phyloP scores from a whole-genome alignment of 108 stramenopile species.

The Parmales sp. region DNA sequence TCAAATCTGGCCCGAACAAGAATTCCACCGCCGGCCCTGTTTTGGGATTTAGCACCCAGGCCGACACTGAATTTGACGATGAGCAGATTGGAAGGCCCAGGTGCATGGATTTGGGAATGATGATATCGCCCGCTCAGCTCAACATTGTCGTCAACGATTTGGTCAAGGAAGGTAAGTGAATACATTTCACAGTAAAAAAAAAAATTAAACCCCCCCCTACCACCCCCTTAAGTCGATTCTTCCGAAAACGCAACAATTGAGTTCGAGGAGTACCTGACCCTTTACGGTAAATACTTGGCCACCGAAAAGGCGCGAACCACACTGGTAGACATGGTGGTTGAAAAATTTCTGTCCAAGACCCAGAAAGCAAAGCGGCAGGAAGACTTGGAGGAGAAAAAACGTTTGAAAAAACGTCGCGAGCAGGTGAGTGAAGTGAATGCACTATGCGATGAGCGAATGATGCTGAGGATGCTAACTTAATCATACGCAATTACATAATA shows the following conservation, averaged over 20 bases:
- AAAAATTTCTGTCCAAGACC: neutral
- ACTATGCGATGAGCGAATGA: no score
- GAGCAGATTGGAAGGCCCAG: neutral
- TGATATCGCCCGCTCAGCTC: constrained; percentile 1
- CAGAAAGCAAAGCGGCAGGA: neutral
- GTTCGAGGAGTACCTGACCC: neutral
- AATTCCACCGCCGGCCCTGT: neutral
- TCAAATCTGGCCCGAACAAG: neutral
- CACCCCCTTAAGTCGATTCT: no score
- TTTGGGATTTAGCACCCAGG: neutral
- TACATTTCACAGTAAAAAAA: no score
- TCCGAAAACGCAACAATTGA: neutral
- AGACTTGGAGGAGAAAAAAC: neutral
- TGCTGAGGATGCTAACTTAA: no score
- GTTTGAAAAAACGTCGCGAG: neutral
- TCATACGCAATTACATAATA: no score
- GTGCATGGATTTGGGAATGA: neutral
- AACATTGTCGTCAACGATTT: neutral
- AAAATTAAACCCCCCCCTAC: no score
- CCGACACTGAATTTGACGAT: neutral
- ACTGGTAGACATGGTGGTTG: constrained; percentile 4
- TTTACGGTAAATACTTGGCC: neutral
- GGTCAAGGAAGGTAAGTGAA: no score
- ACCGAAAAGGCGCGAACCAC: neutral
- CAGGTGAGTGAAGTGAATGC: no score